A percentile compares a stretch with the other conserved stretches of the same genome.
Evolutionary conservation across 1,284 basidiomycete species (phyloP).

Genomic region (Microbotryum saponariae): DNA sequence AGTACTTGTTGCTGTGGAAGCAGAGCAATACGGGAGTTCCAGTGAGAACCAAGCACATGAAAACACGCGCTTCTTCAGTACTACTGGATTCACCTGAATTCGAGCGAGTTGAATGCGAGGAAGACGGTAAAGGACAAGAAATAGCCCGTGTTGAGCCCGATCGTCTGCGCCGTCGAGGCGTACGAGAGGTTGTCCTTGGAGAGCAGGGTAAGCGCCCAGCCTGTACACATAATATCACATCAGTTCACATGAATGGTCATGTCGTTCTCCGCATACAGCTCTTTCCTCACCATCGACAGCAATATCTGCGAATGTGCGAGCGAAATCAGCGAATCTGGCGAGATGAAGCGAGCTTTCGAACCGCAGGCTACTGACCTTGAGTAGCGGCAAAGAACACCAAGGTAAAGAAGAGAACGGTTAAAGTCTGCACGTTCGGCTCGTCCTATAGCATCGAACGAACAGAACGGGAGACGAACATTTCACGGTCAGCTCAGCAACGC

Average conservation of each 20-base stretch:
- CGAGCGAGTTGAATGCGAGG: conserved; percentile 88
- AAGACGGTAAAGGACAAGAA: conserved; percentile 97
- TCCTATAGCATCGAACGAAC: conserved; percentile 50
- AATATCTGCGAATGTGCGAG: conserved; percentile 57
- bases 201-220: conserved; percentile 94
- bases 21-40: conserved; percentile 7
- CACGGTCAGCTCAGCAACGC: not conserved
- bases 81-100: conserved; percentile 63
- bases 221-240: conserved; percentile 41
- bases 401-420: conserved; percentile 81
- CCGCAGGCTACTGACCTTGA: conserved; percentile 57
- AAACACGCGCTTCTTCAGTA: not conserved
- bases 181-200: conserved; percentile 93
- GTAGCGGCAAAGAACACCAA: conserved; percentile 95
- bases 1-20: conserved; percentile 58
- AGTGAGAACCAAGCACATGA: not conserved
- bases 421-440: conserved; percentile 64
- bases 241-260: not conserved
- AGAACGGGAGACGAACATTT: not conserved
- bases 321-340: not conserved
- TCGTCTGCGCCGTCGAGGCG: conserved; percentile 95
- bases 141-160: conserved; percentile 92
- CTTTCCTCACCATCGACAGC: conserved; percentile 72
- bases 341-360: not conserved
- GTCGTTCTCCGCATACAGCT: not conserved